Evolutionary conservation across 2,329 filamentous ascomycete genomes (phyloP).

Genomic region (Xylariaceae sp.): DNA sequence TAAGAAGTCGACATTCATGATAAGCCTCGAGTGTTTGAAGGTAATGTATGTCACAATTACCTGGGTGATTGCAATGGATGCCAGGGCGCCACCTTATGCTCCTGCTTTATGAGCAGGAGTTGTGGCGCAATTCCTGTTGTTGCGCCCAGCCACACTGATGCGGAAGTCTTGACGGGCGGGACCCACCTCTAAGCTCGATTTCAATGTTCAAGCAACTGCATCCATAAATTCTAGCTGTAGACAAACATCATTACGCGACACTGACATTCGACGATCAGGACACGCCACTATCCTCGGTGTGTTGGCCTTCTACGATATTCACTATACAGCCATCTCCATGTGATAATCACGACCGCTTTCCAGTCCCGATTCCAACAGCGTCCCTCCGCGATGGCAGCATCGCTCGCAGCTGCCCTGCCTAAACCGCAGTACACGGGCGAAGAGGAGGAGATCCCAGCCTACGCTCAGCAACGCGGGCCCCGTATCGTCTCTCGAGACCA

Average conservation of each 20-base stretch:
- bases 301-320: too few species aligned
- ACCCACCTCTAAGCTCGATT: slow-evolving; percentile 8
- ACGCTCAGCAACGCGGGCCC: slow-evolving; percentile 73
- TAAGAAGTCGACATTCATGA: too few species aligned
- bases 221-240: too few species aligned
- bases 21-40: too few species aligned
- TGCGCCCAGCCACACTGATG: slow-evolving; percentile 7
- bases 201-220: background rate
- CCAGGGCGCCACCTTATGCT: background rate
- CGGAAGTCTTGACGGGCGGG: slow-evolving; percentile 5
- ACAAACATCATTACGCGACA: too few species aligned
- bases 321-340: too few species aligned
- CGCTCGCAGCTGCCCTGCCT: slow-evolving; percentile 76
- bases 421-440: slow-evolving; percentile 90
- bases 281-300: too few species aligned
- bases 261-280: too few species aligned
- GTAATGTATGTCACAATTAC: too few species aligned
- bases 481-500: slow-evolving; percentile 77
- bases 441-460: slow-evolving; percentile 73
- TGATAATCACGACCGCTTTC: too few species aligned
- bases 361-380: background rate
- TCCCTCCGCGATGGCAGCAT: slow-evolving; percentile 57
- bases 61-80: too few species aligned
- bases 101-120: background rate
- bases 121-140: slow-evolving; percentile 10